phyloP scores from a whole-genome alignment of 139 green algal species.

The Micractinium sp. region DNA sequence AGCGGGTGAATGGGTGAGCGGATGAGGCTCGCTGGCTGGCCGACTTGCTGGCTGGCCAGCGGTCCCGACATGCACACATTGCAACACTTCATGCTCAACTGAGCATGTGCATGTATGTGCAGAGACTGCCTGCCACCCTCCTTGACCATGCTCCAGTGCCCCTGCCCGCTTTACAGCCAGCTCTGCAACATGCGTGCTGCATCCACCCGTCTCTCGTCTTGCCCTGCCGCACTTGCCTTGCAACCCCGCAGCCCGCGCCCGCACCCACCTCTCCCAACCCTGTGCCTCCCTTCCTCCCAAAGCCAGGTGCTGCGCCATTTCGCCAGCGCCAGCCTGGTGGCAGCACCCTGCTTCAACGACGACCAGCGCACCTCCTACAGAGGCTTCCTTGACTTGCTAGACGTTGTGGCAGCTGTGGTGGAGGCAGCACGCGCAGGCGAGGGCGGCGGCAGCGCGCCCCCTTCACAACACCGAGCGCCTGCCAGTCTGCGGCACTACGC shows the following conservation, averaged over 20 bases:
- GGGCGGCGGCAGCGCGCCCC: not conserved
- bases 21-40: no score
- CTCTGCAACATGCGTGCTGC: not conserved
- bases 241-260: not conserved
- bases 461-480: not conserved
- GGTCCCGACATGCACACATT: not conserved
- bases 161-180: no score
- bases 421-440: not conserved
- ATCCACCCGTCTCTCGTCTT: not conserved
- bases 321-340: not conserved
- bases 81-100: not conserved
- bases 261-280: not conserved
- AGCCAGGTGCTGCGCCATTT: not conserved
- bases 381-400: not conserved
- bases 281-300: not conserved
- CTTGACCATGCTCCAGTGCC: no score
- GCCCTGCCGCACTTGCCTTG: no score
- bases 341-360: conserved; percentile 5
- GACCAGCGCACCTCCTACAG: not conserved
- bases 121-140: no score
- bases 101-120: no score
- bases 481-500: not conserved
- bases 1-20: no score
- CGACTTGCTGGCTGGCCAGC: not conserved
- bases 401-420: conserved; percentile 3